A percentile compares a stretch with the other conserved stretches of the same genome.
phyloP scores from a whole-genome alignment of 169 alveolate species.

The Hepatocystis sp. region DNA sequence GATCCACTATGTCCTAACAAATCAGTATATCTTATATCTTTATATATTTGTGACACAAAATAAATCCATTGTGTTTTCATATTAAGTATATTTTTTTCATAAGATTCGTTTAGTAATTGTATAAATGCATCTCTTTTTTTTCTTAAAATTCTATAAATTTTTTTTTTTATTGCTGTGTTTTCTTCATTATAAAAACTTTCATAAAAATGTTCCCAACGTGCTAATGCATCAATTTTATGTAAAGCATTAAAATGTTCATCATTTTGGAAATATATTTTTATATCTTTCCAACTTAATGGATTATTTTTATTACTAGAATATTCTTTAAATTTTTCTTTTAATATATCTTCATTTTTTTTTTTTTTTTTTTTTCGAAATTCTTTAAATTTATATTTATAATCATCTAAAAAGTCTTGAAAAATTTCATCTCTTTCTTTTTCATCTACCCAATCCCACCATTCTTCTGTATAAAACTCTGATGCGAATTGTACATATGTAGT shows the following conservation, averaged over 20 bases:
- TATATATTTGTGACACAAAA: constrained; percentile 75
- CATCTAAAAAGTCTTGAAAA: constrained; percentile 87
- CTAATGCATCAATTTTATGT: constrained; percentile 80
- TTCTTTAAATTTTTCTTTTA: constrained; percentile 78
- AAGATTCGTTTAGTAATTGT: constrained; percentile 80
- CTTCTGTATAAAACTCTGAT: constrained; percentile 80
- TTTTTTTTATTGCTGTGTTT: constrained; percentile 76
- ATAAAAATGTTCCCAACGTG: constrained; percentile 80
- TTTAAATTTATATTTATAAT: constrained; percentile 78
- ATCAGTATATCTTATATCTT: constrained; percentile 68
- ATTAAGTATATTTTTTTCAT: constrained; percentile 50
- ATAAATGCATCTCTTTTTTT: constrained; percentile 84
- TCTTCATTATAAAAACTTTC: constrained; percentile 75
- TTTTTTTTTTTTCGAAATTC: constrained; percentile 73
- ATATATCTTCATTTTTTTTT: constrained; percentile 64
- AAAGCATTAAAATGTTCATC: constrained; percentile 80
- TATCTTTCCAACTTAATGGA: constrained; percentile 77
- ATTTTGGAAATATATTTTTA: constrained; percentile 75
- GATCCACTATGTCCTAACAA: constrained; percentile 79
- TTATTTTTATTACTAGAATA: constrained; percentile 62
- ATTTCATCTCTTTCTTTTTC: constrained; percentile 85
- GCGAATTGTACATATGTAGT: constrained; percentile 85
- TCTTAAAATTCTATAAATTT: constrained; percentile 80
- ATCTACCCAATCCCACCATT: constrained; percentile 89
- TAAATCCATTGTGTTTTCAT: constrained; percentile 70